Evolutionary conservation across 2,329 filamentous ascomycete genomes (phyloP).

Genomic region (Aspergillus felis): DNA sequence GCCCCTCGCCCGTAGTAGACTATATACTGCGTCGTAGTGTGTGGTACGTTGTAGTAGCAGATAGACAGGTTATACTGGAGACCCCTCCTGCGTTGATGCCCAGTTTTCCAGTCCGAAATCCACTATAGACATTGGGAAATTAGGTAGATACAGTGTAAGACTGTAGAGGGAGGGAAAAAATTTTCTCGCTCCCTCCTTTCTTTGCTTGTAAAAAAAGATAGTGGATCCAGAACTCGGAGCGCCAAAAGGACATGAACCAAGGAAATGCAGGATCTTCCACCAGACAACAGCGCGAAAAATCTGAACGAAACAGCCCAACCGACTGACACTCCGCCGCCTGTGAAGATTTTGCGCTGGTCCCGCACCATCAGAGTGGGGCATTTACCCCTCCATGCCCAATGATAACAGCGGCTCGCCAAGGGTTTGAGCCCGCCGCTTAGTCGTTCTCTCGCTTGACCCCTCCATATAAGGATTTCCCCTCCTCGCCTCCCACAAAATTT

Average conservation of each 20-base stretch:
- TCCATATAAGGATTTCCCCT: constrained; percentile 47
- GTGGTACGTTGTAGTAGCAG: background rate
- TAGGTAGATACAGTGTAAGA: background rate
- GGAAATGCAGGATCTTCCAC: constrained; percentile 16
- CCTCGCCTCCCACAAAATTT: constrained; percentile 39
- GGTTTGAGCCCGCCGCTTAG: constrained; percentile 35
- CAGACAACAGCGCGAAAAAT: constrained; percentile 5
- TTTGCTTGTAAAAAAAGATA: constrained; percentile 18
- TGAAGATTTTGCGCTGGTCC: constrained; percentile 33
- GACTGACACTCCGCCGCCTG: constrained; percentile 18
- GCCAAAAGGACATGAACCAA: constrained; percentile 22
- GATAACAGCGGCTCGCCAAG: constrained; percentile 19
- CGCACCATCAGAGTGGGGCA: constrained; percentile 22
- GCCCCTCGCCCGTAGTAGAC: background rate
- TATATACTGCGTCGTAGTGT: background rate
- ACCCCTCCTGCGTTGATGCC: constrained; percentile 35
- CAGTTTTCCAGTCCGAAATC: constrained; percentile 25
- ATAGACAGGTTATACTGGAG: background rate
- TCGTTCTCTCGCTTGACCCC: constrained; percentile 41
- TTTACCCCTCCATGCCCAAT: constrained; percentile 29
- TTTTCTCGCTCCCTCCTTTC: background rate
- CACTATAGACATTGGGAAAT: constrained; percentile 10
- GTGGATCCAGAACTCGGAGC: constrained; percentile 19
- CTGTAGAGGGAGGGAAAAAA: background rate
- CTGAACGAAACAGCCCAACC: constrained; percentile 6